These are phyloP conservation scores for Solanum clarkiae DNA, from an alignment of 257 asterid species.

Conservation along the genomic window DNA sequence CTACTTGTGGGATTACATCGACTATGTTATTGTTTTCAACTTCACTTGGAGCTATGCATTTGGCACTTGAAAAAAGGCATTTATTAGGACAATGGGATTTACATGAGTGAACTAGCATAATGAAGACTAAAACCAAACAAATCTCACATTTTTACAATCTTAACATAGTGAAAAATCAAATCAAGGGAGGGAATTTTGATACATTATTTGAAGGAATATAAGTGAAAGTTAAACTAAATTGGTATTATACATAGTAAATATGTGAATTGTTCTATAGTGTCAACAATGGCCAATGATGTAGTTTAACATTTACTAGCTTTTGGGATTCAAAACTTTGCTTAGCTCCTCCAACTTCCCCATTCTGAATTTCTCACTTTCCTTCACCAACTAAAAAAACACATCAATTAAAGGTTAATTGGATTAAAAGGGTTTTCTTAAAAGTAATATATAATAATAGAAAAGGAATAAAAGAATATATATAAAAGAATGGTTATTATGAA, in stretches of 20 bases:
- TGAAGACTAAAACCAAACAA: background rate
- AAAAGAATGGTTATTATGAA: background rate
- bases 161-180: background rate
- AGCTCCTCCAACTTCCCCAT: conserved; percentile 73
- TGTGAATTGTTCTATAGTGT: background rate
- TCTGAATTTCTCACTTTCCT: conserved; percentile 65
- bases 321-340: conserved; percentile 46
- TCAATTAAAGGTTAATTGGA: background rate
- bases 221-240: background rate
- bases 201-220: background rate
- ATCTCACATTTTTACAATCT: background rate
- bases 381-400: conserved; percentile 42
- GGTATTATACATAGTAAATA: background rate
- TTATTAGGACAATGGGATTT: background rate
- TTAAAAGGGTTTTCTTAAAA: background rate
- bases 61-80: background rate
- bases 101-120: background rate
- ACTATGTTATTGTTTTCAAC: background rate
- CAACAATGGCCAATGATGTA: background rate
- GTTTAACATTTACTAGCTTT: conserved; percentile 1
- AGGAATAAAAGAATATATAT: background rate
- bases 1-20: no score
- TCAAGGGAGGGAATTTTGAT: background rate
- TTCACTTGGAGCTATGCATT: background rate
- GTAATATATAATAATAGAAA: background rate